Base-by-base conservation (phyloP, 2,329 filamentous ascomycete species). In the Scytalidium lignicola region DNA sequence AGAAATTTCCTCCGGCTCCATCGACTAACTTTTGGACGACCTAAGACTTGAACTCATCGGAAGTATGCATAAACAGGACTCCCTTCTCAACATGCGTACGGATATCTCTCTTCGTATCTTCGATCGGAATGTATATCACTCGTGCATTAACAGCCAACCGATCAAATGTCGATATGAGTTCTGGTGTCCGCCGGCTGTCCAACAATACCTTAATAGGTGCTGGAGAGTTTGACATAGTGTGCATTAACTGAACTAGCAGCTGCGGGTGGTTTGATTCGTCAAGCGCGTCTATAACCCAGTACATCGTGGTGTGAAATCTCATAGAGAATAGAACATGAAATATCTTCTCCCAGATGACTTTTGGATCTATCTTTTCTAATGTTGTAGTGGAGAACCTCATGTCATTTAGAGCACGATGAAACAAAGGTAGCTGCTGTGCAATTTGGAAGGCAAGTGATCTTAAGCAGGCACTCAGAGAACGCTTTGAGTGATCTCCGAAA, bases 371-470 rank as follows among this genome's bases (percentile, higher is more conserved):
- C 37, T 50, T 58, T 17, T 54, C 46, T 12, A 57, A 26, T 6
- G 5, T 10, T 10, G 10, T 26, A 26, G 23, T 10, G 5, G 5
- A 5, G 23, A 5, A 5, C 23, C 18, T 9, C 17, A 45, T n/a
- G 21, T 28, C 8, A 29, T 22, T 15, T 2, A 49, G 13, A 2
- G 19, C 19, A 22, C 46, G 7, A 15, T 19, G 23, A 43, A 58
- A 62, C 5, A 19, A 48, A 2, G 58, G 53, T 26, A 57, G 12
- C 8, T 42, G 45, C 8, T 41, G 42, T 19, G 62, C 56, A 48
- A 66, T 53, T 47, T 67, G 64, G 46, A 44, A 60, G 8, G 57
- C 58, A 13, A 66, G 32, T 6, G 60, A 63, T 12, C 52, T 42
- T 4, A 66, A 37, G 39, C 60, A 41, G 6, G 44, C 19, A 20